Conservation (phyloP, 2,329 filamentous ascomycete species). For the Cladophialophora immunda region DNA sequence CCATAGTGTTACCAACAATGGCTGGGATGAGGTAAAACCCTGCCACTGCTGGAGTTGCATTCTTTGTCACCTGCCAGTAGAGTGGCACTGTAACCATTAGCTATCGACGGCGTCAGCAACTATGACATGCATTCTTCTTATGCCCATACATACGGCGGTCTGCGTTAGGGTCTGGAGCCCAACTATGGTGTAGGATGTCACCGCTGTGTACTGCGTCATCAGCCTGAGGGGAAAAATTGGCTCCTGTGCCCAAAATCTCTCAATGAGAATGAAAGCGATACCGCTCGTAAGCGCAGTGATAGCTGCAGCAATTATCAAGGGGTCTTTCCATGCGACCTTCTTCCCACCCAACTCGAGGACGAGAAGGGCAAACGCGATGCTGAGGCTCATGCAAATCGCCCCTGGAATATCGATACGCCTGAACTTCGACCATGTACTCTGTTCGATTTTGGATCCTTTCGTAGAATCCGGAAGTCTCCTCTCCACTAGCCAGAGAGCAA, state of each 20-base stretch:
- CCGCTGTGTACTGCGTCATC: constrained; percentile 57
- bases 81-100: constrained; percentile 61
- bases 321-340: neutral
- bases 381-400: constrained; percentile 54
- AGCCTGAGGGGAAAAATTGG: constrained; percentile 49
- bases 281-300: constrained; percentile 8
- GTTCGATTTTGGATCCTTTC: constrained; percentile 49
- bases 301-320: constrained; percentile 15
- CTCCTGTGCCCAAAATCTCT: constrained; percentile 45
- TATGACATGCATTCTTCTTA: too few relatives aligned
- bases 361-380: constrained; percentile 56
- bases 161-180: constrained; percentile 66
- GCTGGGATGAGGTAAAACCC: constrained; percentile 71
- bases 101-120: too few relatives aligned
- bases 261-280: constrained; percentile 44
- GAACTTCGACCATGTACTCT: constrained; percentile 46
- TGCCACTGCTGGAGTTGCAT: constrained; percentile 65
- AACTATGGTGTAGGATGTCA: constrained; percentile 63
- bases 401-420: constrained; percentile 68
- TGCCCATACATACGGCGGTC: constrained; percentile 55
- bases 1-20: constrained; percentile 70
- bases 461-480: constrained; percentile 54
- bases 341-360: constrained; percentile 56
- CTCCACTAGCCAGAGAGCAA: constrained; percentile 49
- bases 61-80: constrained; percentile 72